Base-by-base conservation (phyloP, 2,329 filamentous ascomycete species). In the Chaetoscypha palmicola region DNA sequence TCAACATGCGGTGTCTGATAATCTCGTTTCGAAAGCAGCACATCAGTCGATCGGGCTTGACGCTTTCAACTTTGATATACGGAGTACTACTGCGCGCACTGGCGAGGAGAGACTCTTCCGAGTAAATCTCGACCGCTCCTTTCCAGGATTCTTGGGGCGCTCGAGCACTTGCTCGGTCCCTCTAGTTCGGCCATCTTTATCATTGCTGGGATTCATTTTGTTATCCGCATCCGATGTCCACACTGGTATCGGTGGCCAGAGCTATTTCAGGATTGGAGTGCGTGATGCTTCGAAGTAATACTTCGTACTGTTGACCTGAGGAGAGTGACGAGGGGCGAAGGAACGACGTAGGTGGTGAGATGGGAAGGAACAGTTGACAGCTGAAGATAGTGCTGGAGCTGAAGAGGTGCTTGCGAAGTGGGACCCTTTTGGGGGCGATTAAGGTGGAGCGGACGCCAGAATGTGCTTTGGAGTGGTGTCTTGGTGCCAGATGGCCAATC, bases 81-180 rank as follows among this genome's bases (percentile, higher is more conserved):
- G n/a, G n/a, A n/a, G n/a, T n/a, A n/a, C n/a, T n/a, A n/a, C n/a
- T n/a, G n/a, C n/a, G n/a, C n/a, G n/a, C n/a, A n/a, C n/a, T n/a
- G n/a, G n/a, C n/a, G n/a, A n/a, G n/a, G n/a, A n/a, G n/a, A n/a
- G n/a, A 33, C 7, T 33, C 16, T n/a, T 16, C 30, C 30, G 30
- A 33, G 30, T 9, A 11, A n/a, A 33, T 33, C 30, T 33, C 30
- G 7, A 11, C 30, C 7, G 14, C 9, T 33, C 14, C 30, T 16
- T 9, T 10, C 30, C 9, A 33, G 9, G 30, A 33, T 33, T 33
- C 14, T 33, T 7, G 30, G 34, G 34, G 16, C 8, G 34, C 34
- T 36, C 34, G 21, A 22, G 34, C 34, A 5, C 9, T 36, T 43
- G 45, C 45, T 43, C 38, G 46, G 49, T n/a, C 43, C 49, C 32